Evolutionary conservation across 2,329 filamentous ascomycete species (phyloP), one percentile per base, ranked within the genome.

Genomic region (Fusarium sp.): DNA sequence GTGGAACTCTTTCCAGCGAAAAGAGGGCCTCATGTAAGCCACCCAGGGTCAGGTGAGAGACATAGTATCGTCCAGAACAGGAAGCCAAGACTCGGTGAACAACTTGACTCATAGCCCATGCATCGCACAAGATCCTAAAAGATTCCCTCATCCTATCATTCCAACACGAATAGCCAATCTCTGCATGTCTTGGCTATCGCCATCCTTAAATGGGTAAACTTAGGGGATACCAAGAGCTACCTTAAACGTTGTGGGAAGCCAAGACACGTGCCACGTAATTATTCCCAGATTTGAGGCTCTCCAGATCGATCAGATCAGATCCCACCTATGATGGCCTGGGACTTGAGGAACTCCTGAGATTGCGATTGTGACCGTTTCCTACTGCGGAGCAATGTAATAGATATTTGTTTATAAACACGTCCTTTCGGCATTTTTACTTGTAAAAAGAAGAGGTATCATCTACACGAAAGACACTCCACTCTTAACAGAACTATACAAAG

Each of bases 191-290:
- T 7, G 34, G 15, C 48, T 4, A 18, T 40, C 23, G 28, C 18
- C 40, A 10, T 9, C n/a, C 8, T 40, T 15, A 28, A 15, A 41
- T 41, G 15, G 18, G 4, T 1, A 3, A 7, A 16, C 27, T 27
- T 23, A 3, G 23, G 10, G 3, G 8, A 18, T 18, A 53, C 50
- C 27, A 53, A 53, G 50, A 40, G 13, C 12, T 13, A 31, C 6
- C 50, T 53, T 53, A 15, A 10, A 27, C 50, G 12, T 39, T 39
- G 23, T 30, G 40, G 50, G 50, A 31, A 53, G 36, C 50, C 36
- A 53, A 53, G 50, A 53, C 36, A 30, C 50, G 3, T 28, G 50
- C 7, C 31, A 2, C 36, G 36, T 53, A 30, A 40, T 28, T 41
- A 7, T 2, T 30, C 15, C 3, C 2, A 18, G 4, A 11, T 7